These are phyloP conservation scores for Colletotrichum filicis DNA, from an alignment of 2,329 filamentous ascomycete species.

Conservation along the genomic window DNA sequence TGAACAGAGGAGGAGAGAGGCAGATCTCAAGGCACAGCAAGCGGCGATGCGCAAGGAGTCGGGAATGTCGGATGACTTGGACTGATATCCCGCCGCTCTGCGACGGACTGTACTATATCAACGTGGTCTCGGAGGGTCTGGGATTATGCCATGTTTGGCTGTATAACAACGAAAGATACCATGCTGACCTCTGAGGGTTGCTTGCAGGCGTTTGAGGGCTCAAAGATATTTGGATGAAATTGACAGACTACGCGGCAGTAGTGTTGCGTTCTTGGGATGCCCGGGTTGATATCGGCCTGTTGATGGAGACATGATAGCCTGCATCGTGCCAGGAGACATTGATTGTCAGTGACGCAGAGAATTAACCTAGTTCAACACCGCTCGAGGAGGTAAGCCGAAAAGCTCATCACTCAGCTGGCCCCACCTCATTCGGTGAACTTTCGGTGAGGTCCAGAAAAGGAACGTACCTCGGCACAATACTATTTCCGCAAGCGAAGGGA, in stretches of 20 bases:
- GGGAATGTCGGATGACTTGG: constrained; percentile 48
- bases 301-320: neutral
- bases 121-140: neutral
- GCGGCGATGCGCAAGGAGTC: constrained; percentile 62
- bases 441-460: neutral
- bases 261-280: neutral
- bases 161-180: constrained; percentile 30
- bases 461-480: constrained; percentile 32
- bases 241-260: neutral
- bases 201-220: constrained; percentile 17
- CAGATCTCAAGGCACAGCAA: constrained; percentile 55
- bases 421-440: neutral
- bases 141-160: constrained; percentile 5
- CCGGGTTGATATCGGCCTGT: neutral
- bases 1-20: constrained; percentile 49
- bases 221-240: neutral
- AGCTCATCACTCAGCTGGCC: neutral
- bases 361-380: neutral
- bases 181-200: constrained; percentile 20
- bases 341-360: neutral
- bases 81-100: neutral
- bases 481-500: constrained; percentile 37
- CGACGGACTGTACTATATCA: constrained; percentile 9
- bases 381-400: neutral
- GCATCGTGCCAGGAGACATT: neutral